A percentile compares a stretch with the other conserved stretches of the same genome.
Conservation (phyloP, 2,329 filamentous ascomycete genomes). For the Emmonsia crescens region DNA sequence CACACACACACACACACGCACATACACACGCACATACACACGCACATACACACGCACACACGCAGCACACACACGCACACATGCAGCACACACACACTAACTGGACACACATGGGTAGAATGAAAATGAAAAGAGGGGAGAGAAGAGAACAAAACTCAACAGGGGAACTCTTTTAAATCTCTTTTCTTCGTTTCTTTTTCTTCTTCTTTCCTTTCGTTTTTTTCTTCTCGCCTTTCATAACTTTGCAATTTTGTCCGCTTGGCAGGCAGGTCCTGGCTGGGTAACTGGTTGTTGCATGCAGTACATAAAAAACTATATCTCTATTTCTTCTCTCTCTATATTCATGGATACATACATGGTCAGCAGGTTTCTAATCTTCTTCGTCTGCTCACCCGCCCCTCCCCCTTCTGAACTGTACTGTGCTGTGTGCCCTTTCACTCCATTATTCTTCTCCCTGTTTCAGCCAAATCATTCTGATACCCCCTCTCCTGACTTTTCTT, state of each 20-base stretch:
- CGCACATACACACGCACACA: neutral
- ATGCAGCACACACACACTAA: neutral
- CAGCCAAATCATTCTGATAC: neutral
- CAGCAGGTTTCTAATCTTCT: too few relatives aligned
- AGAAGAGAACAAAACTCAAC: neutral
- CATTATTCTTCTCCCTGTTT: too few relatives aligned
- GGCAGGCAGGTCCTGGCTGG: neutral
- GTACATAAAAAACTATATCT: neutral
- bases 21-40: neutral
- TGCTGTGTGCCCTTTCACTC: too few relatives aligned
- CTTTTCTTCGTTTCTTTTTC: neutral
- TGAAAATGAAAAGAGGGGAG: neutral
- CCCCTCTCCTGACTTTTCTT: neutral
- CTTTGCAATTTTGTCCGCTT: neutral
- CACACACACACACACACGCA: neutral
- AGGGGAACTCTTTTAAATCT: neutral
- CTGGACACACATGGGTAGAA: neutral
- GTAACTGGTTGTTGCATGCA: neutral
- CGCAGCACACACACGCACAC: too few relatives aligned
- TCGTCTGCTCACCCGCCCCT: too few relatives aligned
- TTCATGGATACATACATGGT: too few relatives aligned
- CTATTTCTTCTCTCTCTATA: too few relatives aligned
- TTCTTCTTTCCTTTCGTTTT: neutral
- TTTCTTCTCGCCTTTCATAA: neutral
- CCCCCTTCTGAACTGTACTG: too few relatives aligned